Conservation (phyloP, 2,329 filamentous ascomycete species). For the Penicillium sp. region DNA sequence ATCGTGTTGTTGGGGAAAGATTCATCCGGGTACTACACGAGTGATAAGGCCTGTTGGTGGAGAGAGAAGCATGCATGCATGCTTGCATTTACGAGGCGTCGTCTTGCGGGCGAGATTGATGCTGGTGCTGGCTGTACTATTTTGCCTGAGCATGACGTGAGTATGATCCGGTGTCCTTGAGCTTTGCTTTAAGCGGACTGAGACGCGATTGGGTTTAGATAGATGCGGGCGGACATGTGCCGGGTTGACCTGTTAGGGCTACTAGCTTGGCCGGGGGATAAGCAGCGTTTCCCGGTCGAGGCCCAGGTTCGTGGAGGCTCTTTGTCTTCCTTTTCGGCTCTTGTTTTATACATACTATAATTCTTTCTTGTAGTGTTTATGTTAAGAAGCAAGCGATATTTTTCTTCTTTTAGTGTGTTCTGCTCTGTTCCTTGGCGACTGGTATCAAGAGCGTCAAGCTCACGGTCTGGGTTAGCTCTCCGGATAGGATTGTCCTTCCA, state of each 20-base stretch:
- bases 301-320: not conserved
- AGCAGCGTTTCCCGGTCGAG: not conserved
- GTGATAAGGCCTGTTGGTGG: not conserved
- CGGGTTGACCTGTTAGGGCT: not conserved
- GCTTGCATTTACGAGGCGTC: not conserved
- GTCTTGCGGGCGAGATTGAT: not conserved
- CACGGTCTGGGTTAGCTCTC: not conserved
- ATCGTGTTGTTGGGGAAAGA: not conserved
- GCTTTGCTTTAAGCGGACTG: not conserved
- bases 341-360: not conserved
- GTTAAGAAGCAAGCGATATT: not conserved
- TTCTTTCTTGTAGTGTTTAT: not conserved
- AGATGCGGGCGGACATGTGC: not conserved
- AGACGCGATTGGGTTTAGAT: not conserved
- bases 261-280: no score
- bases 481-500: not conserved
- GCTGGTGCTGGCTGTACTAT: not conserved
- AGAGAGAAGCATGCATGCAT: not conserved
- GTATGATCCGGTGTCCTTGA: not conserved
- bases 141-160: not conserved
- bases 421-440: not conserved
- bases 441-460: not conserved
- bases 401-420: not conserved
- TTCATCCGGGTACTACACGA: not conserved
- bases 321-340: not conserved